Evolutionary conservation across 176 grass and related monocot genomes (phyloP), one percentile per base, ranked within the genome.

Genomic region (Pontederia crassipes): DNA sequence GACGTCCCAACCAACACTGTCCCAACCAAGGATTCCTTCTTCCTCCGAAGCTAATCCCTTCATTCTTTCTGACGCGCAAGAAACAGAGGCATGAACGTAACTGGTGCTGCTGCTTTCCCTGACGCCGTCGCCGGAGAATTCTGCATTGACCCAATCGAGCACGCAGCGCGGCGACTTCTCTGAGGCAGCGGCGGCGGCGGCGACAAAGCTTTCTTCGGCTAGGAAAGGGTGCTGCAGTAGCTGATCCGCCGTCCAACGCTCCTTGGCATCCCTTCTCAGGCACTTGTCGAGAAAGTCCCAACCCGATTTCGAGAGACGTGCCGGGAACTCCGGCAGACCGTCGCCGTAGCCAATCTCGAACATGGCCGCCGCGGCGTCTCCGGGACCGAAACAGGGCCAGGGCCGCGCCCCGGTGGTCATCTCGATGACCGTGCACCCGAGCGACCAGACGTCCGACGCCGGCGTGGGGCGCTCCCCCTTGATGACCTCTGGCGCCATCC

Each of bases 401-500:
- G 93, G 93, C 10, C 80, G 84, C 15, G 12, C 59, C 6, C 93
- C 93, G 0, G 81, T 81, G 49, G 70, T 56, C 72, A 93, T 89
- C 82, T 98, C 94, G 29, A 98, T 71, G 51, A 89, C 77, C 12
- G 94, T 93, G 74, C 94, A 99, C 0, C 87, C 94, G 32, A 99
- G 82, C 14, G 94, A 83, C 94, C 94, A 98, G 0, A 98, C 71
- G 72, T 98, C 93, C 12, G 88, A 86, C 17, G 74, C 81, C 2
- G 84, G 79, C 55, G 64, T 81, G 16, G 82, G 65, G 45, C 52
- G 47, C 64, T 77, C 65, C 62, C 93, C 93, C 45, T 84, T 78
- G 7, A 79, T 84, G 48, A 89, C 93, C 75, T 98, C 84, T 0
- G 88, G 88, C 6, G 93, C 93, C 93, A 98, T 98, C 93, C 93